These are phyloP conservation scores for Scutellaria galericulata DNA, from an alignment of 257 asterid genomes.

Conservation along the genomic window DNA sequence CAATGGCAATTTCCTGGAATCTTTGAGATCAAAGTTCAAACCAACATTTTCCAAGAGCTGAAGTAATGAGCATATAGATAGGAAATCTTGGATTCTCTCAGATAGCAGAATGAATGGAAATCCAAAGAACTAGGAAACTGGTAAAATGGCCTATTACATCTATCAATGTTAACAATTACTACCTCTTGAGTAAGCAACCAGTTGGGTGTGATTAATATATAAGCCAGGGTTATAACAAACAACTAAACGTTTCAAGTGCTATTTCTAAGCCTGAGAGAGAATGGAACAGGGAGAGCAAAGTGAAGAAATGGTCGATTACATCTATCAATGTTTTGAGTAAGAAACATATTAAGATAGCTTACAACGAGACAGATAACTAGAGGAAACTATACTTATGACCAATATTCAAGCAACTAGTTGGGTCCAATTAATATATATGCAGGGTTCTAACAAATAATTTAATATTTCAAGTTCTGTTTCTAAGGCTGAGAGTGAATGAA, in stretches of 20 bases:
- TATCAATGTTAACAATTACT: not conserved
- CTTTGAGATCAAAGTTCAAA: no score
- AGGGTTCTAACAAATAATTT: constrained; percentile 2
- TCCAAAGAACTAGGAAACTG: not conserved
- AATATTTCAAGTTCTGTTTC: not conserved
- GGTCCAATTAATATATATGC: not conserved
- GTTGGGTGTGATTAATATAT: not conserved
- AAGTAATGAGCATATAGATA: no score
- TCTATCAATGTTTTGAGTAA: not conserved
- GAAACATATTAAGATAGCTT: constrained; percentile 7
- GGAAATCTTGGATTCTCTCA: no score
- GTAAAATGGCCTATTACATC: not conserved
- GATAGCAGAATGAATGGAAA: not conserved
- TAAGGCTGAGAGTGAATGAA: not conserved
- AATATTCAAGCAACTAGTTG: not conserved
- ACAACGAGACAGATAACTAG: not conserved
- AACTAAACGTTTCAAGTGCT: not conserved
- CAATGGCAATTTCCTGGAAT: no score
- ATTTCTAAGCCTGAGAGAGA: not conserved
- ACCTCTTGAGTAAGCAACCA: not conserved
- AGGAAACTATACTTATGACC: not conserved
- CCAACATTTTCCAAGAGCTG: no score
- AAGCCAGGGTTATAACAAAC: not conserved
- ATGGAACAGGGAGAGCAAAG: not conserved
- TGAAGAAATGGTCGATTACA: not conserved